Evolutionary conservation across 306 rosid species (phyloP), one percentile per base, ranked within the genome.

Genomic region (Ochetophila trinervis): DNA sequence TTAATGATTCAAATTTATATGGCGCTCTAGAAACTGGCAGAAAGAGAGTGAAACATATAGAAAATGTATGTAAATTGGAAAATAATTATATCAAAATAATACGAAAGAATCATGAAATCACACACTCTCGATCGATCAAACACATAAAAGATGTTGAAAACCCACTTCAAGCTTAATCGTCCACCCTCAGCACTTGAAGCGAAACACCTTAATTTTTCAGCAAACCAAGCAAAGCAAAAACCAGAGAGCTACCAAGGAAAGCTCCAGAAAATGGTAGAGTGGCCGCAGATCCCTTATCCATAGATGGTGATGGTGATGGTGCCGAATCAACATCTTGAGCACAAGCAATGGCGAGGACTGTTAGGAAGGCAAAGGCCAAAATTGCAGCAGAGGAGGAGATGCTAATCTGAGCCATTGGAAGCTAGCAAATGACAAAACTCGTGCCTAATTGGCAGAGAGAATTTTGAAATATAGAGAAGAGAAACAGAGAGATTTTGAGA

Each of bases 241-340:
- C 6, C 27, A 53, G 32, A 22, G 58, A 53, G 14, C 58, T 21
- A 6, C 58, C 58, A 20, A 53, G 58, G 20, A 53, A 53, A 21
- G 58, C 16, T 53, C 58, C 58, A 53, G 58, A 53, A 53, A 53
- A 19, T 19, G 58, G 58, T 12, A 53, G 32, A 53, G 58, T 21
- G 14, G 4, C 0, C 4, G 35, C 58, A 22, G 19, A 53, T 53
- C 58, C 58, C 58, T 53, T 53, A 4, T 53, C 58, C 58, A 53
- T 53, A 5, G 58, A 53, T 19, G 58, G 58, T 4, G 58, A 21
- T 9, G 27, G 34, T 10, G 58, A 53, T 18, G 58, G 21, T 8
- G 58, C 5, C 16, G 12, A 21, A 19, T 20, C 30, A 3, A 12
- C 9, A 20, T 12, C 58, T 22, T 53, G 58, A 19, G 58, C 58